Conservation (phyloP, 331 rosid genomes). For the Pyrus hybrid region DNA sequence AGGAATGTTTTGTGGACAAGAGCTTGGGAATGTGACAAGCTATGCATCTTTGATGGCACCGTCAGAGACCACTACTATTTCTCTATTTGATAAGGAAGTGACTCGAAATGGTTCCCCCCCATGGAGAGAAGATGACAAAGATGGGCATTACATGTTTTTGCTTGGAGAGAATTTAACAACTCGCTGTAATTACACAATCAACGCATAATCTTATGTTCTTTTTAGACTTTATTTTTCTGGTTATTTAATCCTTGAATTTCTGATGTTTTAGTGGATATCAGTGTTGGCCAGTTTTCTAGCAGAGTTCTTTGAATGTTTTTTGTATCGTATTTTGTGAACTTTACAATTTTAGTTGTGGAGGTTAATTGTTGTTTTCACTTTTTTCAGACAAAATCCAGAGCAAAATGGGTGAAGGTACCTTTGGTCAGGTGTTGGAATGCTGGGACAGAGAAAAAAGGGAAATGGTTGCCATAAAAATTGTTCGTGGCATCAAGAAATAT, state of each 20-base stretch:
- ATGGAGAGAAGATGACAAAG: constrained; percentile 97
- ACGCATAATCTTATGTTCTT: neutral
- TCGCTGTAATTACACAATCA: constrained; percentile 78
- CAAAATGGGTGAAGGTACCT: constrained; percentile 99
- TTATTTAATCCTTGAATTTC: neutral
- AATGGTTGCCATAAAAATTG: constrained; percentile 94
- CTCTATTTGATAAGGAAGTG: constrained; percentile 64
- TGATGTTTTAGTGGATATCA: neutral
- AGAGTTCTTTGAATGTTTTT: neutral
- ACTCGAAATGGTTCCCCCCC: constrained; percentile 97
- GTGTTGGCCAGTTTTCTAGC: neutral
- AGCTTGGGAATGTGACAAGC: constrained; percentile 80
- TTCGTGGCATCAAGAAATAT: constrained; percentile 82
- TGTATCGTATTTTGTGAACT: neutral
- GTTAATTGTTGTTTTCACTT: neutral
- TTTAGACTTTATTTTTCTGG: neutral
- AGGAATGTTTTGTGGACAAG: constrained; percentile 96
- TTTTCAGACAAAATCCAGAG: constrained; percentile 70
- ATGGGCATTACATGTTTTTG: constrained; percentile 97
- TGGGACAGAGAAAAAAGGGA: constrained; percentile 91
- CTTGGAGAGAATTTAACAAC: constrained; percentile 95
- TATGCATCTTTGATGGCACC: constrained; percentile 71
- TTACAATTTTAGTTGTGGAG: neutral
- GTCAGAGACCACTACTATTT: constrained; percentile 55
- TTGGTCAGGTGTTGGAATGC: constrained; percentile 95